phyloP scores from a whole-genome alignment of 2,329 filamentous ascomycete genomes.

The Botryotinia narcissicola region DNA sequence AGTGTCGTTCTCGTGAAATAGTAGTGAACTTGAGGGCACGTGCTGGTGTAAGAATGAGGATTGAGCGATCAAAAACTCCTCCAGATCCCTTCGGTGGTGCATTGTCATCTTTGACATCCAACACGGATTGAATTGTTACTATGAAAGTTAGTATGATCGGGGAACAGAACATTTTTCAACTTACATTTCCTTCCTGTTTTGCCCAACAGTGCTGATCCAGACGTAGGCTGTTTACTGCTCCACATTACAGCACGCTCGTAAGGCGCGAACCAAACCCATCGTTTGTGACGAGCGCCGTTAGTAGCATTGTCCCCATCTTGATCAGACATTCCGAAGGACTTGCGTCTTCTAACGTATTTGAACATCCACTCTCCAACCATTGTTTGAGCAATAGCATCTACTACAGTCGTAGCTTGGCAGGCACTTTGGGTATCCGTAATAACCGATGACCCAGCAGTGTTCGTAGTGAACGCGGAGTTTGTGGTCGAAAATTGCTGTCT shows the following conservation, averaged over 20 bases:
- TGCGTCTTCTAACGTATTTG: slow-evolving; percentile 83
- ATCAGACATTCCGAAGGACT: slow-evolving; percentile 78
- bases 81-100: slow-evolving; percentile 68
- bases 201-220: slow-evolving; percentile 82
- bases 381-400: slow-evolving; percentile 94
- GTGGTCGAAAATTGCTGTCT: slow-evolving; percentile 60
- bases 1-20: slow-evolving; percentile 77
- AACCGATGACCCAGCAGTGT: slow-evolving; percentile 27
- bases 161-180: slow-evolving; percentile 42
- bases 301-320: slow-evolving; percentile 66
- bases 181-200: slow-evolving; percentile 93
- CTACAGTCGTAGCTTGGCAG: slow-evolving; percentile 72
- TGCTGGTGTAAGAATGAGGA: slow-evolving; percentile 89
- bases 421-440: neutral
- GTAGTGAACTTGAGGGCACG: slow-evolving; percentile 95
- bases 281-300: slow-evolving; percentile 75
- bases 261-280: slow-evolving; percentile 98
- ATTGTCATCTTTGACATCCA: slow-evolving; percentile 95
- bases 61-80: slow-evolving; percentile 82
- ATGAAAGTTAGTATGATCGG: slow-evolving; percentile 36
- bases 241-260: slow-evolving; percentile 96
- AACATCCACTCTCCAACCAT: slow-evolving; percentile 99
- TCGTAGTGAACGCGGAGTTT: slow-evolving; percentile 44
- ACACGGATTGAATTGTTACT: slow-evolving; percentile 94
- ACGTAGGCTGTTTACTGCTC: slow-evolving; percentile 95